phyloP scores from a whole-genome alignment of 2,329 filamentous ascomycete genomes.

The Diatrype stigma region DNA sequence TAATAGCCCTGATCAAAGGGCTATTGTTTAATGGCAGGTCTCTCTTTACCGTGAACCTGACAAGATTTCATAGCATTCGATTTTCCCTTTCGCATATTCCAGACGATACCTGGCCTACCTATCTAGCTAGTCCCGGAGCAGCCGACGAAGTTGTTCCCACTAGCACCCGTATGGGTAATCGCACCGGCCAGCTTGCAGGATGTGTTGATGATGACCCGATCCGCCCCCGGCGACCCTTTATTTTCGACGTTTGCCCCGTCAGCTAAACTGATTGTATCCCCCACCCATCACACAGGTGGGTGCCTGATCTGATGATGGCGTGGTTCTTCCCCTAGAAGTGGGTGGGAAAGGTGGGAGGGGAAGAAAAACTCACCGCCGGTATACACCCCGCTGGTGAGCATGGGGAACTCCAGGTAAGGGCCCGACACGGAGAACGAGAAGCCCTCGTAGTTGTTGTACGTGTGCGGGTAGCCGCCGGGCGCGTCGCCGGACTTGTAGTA shows the following conservation, averaged over 20 bases:
- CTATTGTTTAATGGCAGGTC: too few relatives aligned
- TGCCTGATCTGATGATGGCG: too few relatives aligned
- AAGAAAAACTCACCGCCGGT: constrained; percentile 43
- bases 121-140: constrained; percentile 37
- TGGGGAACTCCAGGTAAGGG: constrained; percentile 62
- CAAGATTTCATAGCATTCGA: too few relatives aligned
- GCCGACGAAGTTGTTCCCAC: constrained; percentile 64
- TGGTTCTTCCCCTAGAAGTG: too few relatives aligned
- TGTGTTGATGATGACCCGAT: constrained; percentile 62
- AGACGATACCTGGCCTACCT: too few relatives aligned
- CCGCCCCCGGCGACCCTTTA: constrained; percentile 58
- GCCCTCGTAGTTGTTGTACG: constrained; percentile 59
- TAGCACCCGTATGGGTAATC: constrained; percentile 68
- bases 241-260: constrained; percentile 4
- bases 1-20: too few relatives aligned
- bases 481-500: constrained; percentile 45
- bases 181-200: constrained; percentile 54
- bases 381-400: constrained; percentile 47
- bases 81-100: too few relatives aligned
- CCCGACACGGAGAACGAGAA: constrained; percentile 54
- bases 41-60: too few relatives aligned
- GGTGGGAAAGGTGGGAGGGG: too few relatives aligned
- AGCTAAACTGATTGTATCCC: too few relatives aligned
- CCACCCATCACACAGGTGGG: too few relatives aligned
- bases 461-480: constrained; percentile 53